A percentile compares a stretch with the other conserved stretches of the same genome.
These are phyloP conservation scores for Epithele typhae DNA, from an alignment of 768 basidiomycete genomes.

Conservation along the genomic window DNA sequence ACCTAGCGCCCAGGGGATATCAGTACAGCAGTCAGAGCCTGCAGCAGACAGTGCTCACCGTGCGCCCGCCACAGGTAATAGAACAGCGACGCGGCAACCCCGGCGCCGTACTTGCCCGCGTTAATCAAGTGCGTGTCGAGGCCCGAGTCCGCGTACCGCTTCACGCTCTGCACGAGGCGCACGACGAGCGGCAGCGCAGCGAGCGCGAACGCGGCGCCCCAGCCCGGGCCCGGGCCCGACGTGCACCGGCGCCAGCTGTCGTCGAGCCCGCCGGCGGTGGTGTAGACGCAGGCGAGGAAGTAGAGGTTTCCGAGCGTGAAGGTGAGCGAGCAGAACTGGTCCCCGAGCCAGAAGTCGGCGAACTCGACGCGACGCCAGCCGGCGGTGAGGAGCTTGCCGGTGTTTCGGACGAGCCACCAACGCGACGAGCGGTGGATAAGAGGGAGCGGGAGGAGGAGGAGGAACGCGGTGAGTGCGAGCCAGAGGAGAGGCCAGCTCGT, in stretches of 20 bases:
- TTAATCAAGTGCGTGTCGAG: constrained; percentile 82
- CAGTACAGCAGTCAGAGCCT: too few relatives aligned
- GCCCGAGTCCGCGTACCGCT: constrained; percentile 80
- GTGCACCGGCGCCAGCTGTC: constrained; percentile 47
- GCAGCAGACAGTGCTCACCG: constrained; percentile 30
- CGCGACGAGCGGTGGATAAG: constrained; percentile 58
- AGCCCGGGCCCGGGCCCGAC: constrained; percentile 35
- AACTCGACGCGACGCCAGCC: constrained; percentile 80
- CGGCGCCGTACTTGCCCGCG: constrained; percentile 79
- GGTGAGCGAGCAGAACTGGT: constrained; percentile 76
- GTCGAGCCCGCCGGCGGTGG: constrained; percentile 40
- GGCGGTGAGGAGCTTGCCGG: constrained; percentile 60
- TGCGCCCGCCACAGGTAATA: constrained; percentile 79
- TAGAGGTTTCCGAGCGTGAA: constrained; percentile 74
- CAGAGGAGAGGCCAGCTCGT: constrained; percentile 80
- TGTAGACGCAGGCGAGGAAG: constrained; percentile 73
- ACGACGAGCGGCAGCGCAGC: constrained; percentile 64
- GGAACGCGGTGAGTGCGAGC: constrained; percentile 54
- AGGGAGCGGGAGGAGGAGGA: constrained; percentile 77
- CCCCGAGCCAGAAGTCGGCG: constrained; percentile 90
- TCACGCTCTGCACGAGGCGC: constrained; percentile 82
- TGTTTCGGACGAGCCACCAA: constrained; percentile 74
- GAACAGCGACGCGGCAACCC: constrained; percentile 58
- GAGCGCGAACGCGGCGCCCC: constrained; percentile 60
- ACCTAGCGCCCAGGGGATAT: constrained; percentile 19